Percentiles rank a stretch among this genome's conserved stretches.
These are phyloP conservation scores for Talaromyces marneffei DNA, from an alignment of 2,329 filamentous ascomycete species.

Conservation along the genomic window DNA sequence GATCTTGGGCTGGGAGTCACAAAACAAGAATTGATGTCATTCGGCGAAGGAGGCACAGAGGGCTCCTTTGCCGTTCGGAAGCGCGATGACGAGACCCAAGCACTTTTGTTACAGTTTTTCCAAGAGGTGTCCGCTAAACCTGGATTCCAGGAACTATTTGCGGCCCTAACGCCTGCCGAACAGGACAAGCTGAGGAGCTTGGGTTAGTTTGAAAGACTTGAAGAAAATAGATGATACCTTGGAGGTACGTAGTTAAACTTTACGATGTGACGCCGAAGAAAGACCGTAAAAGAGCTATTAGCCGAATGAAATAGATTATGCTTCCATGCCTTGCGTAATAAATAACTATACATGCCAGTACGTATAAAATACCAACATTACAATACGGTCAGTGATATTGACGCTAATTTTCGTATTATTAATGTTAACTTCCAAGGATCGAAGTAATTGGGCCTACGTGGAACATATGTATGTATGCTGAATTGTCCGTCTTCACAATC, in stretches of 20 bases:
- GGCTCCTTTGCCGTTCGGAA: conserved; percentile 50
- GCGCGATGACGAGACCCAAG: conserved; percentile 84
- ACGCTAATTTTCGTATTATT: too few relatives aligned
- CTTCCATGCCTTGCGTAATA: neutral
- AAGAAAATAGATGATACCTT: neutral
- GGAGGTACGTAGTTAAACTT: neutral
- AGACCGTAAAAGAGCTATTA: neutral
- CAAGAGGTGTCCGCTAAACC: conserved; percentile 47
- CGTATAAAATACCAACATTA: neutral
- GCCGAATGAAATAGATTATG: neutral
- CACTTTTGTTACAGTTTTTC: conserved; percentile 79
- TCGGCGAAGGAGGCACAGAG: conserved; percentile 50
- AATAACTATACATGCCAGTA: neutral
- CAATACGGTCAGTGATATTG: neutral
- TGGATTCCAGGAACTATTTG: conserved; percentile 52
- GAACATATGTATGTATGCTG: too few relatives aligned
- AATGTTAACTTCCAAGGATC: neutral
- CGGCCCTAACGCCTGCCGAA: conserved; percentile 49
- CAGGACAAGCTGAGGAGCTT: conserved; percentile 35
- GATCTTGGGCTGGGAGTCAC: conserved; percentile 67
- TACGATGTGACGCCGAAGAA: neutral
- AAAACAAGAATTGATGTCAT: conserved; percentile 75
- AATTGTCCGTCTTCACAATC: neutral
- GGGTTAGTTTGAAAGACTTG: conserved; percentile 12
- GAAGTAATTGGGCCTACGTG: neutral